Evolutionary conservation across 2,329 filamentous ascomycete species (phyloP).

Genomic region (Penicillium crustosum): DNA sequence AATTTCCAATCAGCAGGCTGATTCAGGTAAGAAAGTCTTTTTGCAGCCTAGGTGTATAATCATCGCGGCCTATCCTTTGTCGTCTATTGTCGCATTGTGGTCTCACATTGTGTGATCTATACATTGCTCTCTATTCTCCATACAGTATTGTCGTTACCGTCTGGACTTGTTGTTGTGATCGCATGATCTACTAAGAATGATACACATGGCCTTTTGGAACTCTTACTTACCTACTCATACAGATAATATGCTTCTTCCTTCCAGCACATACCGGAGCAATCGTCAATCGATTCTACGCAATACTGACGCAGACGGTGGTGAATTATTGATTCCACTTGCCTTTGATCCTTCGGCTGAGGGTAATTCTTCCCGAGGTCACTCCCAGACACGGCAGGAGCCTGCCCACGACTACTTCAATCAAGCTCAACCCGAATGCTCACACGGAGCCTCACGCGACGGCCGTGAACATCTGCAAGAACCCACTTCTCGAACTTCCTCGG

Average conservation of each 20-base stretch:
- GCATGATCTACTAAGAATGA: neutral
- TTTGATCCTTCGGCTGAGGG: slow-evolving; percentile 64
- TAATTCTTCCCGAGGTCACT: slow-evolving; percentile 53
- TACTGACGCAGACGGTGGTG: slow-evolving; percentile 58
- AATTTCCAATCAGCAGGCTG: slow-evolving; percentile 27
- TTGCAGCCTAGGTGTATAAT: neutral
- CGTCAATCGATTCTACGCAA: slow-evolving; percentile 67
- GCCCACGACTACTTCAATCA: slow-evolving; percentile 59
- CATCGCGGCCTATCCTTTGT: neutral
- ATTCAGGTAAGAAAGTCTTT: slow-evolving; percentile 32
- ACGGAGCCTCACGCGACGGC: slow-evolving; percentile 28
- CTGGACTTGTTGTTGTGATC: neutral
- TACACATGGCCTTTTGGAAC: neutral
- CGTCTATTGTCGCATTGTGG: neutral
- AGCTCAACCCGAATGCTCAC: slow-evolving; percentile 25
- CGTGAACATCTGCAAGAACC: slow-evolving; percentile 19
- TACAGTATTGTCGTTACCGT: neutral
- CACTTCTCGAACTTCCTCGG: slow-evolving; percentile 39
- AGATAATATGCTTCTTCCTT: slow-evolving; percentile 69
- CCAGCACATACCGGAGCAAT: slow-evolving; percentile 75
- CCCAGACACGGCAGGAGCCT: slow-evolving; percentile 38
- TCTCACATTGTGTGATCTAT: neutral
- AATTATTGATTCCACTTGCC: slow-evolving; percentile 74
- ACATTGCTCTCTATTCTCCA: neutral
- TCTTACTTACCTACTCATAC: slow-evolving; percentile 4